A percentile compares a stretch with the other conserved stretches of the same genome.
Evolutionary conservation across 192 early-diverging fungal genomes (phyloP).

Genomic region (Thamnidium elegans): DNA sequence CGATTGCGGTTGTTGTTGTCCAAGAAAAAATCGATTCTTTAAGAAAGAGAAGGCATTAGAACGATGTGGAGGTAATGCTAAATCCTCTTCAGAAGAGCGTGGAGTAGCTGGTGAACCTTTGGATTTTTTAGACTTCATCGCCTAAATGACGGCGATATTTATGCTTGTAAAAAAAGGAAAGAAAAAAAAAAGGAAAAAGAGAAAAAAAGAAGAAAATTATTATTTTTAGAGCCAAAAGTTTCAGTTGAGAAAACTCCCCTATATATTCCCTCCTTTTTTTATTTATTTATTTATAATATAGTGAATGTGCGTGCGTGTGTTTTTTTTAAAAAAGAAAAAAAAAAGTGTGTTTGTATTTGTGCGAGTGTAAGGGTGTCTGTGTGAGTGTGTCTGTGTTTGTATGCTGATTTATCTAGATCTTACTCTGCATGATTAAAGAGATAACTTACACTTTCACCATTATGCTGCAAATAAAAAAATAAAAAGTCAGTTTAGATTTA

Average conservation of each 20-base stretch:
- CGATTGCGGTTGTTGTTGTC: neutral
- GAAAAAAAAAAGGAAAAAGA: neutral
- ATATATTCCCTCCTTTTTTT: conserved; percentile 1
- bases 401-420: neutral
- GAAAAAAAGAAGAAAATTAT: neutral
- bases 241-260: neutral
- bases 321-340: no score
- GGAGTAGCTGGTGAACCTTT: neutral
- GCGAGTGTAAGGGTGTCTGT: no score
- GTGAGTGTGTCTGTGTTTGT: neutral
- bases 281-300: neutral
- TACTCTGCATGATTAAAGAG: conserved; percentile 35
- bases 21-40: conserved; percentile 17
- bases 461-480: conserved; percentile 25
- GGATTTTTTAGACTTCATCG: conserved; percentile 23
- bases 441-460: conserved; percentile 39
- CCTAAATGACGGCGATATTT: neutral
- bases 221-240: neutral
- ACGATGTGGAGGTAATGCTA: conserved; percentile 1
- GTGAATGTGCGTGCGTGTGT: no score
- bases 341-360: no score
- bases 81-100: conserved; percentile 8
- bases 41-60: conserved; percentile 14
- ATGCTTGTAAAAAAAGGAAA: neutral
- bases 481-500: conserved; percentile 1